Base-by-base conservation (phyloP, 2,329 filamentous ascomycete genomes). In the Pseudocercospora cruenta region DNA sequence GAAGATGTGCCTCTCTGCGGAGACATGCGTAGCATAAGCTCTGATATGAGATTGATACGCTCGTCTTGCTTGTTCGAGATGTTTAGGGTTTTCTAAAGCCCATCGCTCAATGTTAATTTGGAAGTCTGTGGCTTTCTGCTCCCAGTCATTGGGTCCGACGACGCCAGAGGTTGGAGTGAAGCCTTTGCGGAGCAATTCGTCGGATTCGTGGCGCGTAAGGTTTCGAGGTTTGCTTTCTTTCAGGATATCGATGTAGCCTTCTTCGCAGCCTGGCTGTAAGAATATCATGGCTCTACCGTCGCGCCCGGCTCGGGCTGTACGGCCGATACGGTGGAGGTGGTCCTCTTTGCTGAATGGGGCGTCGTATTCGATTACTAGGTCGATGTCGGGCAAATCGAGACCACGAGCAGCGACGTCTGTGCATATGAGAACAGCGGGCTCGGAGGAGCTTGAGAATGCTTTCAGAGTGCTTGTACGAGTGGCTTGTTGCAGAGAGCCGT, bases 331-430 rank as follows among this genome's bases (percentile, higher is more conserved):
- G 81, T 99, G 95, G 7, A 97, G 86, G 78, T 99, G 95, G 78
- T 99, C 95, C 67, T 94, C 91, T 24, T 93, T 89, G 76, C 91
- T 93, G 80, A 98, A 98, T 2, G 95, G 92, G 0, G 95, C 94
- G 76, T 99, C 95, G 77, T 97, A 98, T 78, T 99, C 95, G 64
- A 99, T 87, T 58, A 99, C 93, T 21, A 97, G 85, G 77, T 99
- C 95, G 60, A 99, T 92, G 59, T 95, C 94, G 0, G 94, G 94
- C 16, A 99, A 87, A 83, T 99, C 95, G 49, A 99, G 88, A 82
- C 95, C 95, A 76, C 95, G 92, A 21, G 95, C 95, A 12, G 95
- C 93, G 59, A 99, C 95, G 75, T 99, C 95, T 0, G 95, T 99
- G 72, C 94, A 96, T 70, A 99, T 87, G 16, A 99, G 86, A 3